Conservation (phyloP, 257 asterid genomes). For the Euphrasia confusa region DNA sequence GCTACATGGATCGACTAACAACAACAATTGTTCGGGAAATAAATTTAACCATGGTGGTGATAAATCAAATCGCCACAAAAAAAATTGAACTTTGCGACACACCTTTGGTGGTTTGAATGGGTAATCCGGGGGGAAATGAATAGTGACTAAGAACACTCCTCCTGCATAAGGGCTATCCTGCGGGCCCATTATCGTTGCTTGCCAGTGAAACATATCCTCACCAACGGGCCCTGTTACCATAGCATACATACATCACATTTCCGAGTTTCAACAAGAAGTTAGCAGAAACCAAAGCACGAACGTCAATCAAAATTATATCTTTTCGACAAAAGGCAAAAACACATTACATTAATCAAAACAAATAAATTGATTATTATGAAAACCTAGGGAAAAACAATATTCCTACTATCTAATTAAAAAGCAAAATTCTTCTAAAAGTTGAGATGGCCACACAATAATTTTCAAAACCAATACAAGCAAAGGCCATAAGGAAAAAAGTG, state of each 20-base stretch:
- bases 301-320: background rate
- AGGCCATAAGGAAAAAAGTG: constrained; percentile 16
- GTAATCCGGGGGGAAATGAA: constrained; percentile 53
- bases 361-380: background rate
- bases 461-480: background rate
- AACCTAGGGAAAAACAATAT: background rate
- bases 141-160: constrained; percentile 49
- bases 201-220: constrained; percentile 56
- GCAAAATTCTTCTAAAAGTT: background rate
- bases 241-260: constrained; percentile 4
- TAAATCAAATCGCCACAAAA: too few species aligned
- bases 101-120: constrained; percentile 63
- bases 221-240: constrained; percentile 41
- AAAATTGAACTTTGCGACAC: background rate
- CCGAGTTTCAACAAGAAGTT: constrained; percentile 17
- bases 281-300: background rate
- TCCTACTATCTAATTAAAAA: background rate
- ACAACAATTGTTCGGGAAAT: background rate
- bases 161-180: constrained; percentile 49
- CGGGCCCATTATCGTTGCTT: constrained; percentile 55
- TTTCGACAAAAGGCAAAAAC: background rate
- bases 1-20: background rate
- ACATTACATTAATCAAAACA: background rate
- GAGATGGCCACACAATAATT: background rate
- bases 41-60: background rate